These are phyloP conservation scores for Pleurotus eryngii DNA, from an alignment of 768 basidiomycete species.

Conservation along the genomic window DNA sequence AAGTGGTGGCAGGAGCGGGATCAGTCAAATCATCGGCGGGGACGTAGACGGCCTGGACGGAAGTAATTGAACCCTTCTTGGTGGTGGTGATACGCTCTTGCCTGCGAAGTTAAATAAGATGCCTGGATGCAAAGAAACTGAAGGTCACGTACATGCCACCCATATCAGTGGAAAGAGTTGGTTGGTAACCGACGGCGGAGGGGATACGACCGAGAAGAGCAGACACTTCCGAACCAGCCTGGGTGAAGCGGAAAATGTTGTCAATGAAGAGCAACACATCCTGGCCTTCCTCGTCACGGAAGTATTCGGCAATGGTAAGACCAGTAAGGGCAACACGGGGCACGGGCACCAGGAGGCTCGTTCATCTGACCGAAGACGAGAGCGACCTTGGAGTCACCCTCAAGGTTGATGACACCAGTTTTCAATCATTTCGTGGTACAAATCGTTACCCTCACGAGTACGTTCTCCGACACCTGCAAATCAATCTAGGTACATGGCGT, in stretches of 20 bases:
- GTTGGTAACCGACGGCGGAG: conserved; percentile 99
- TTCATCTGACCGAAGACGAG: conserved; percentile 99
- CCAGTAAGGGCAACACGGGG: conserved; percentile 99
- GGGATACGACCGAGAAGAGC: conserved; percentile 99
- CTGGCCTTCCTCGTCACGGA: conserved; percentile 99
- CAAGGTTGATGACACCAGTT: conserved; percentile 99
- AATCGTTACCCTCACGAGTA: conserved; percentile 99
- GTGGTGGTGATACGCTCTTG: conserved; percentile 99
- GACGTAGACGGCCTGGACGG: conserved; percentile 99
- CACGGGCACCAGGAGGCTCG: conserved; percentile 99
- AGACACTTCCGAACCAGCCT: conserved; percentile 99
- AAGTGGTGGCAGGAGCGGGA: conserved; percentile 98
- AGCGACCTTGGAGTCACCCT: conserved; percentile 99
- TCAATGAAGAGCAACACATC: conserved; percentile 99
- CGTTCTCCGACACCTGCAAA: conserved; percentile 94
- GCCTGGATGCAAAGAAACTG: not conserved
- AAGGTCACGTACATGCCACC: conserved; percentile 83
- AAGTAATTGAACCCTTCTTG: conserved; percentile 99
- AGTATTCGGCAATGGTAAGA: conserved; percentile 99
- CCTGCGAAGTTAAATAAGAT: conserved; percentile 36
- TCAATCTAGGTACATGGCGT: not conserved
- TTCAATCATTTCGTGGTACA: conserved; percentile 99
- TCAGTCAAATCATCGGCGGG: conserved; percentile 99
- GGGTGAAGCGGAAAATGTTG: conserved; percentile 99
- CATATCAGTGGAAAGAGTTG: conserved; percentile 99